A percentile compares a stretch with the other conserved stretches of the same genome.
phyloP scores from a whole-genome alignment of 495 filamentous ascomycete species.

The Friedmanniomyces endolithicus region DNA sequence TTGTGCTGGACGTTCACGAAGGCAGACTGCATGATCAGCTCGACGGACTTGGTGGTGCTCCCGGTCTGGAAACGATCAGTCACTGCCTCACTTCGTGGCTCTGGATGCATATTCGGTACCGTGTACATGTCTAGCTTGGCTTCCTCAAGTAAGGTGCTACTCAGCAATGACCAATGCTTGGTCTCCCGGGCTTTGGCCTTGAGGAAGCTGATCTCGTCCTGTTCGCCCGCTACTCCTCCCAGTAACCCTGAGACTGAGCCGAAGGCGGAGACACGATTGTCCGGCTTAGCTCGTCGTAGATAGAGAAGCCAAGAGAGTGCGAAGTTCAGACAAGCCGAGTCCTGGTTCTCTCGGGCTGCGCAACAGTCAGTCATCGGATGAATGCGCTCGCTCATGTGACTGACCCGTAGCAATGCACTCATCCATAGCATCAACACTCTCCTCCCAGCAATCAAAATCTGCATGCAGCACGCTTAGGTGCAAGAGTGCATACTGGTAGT shows the following conservation, averaged over 20 bases:
- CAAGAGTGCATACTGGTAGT: slow-evolving; percentile 93
- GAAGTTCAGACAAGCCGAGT: slow-evolving; percentile 87
- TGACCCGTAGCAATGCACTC: slow-evolving; percentile 66
- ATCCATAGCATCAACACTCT: slow-evolving; percentile 85
- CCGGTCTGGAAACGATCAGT: slow-evolving; percentile 46
- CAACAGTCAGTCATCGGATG: not conserved
- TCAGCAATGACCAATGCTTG: slow-evolving; percentile 77
- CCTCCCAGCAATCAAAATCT: slow-evolving; percentile 82
- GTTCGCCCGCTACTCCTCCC: slow-evolving; percentile 59
- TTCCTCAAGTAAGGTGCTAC: slow-evolving; percentile 74
- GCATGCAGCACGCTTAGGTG: slow-evolving; percentile 88
- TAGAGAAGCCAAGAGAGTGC: slow-evolving; percentile 96
- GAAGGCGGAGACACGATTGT: slow-evolving; percentile 28
- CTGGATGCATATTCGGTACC: slow-evolving; percentile 28
- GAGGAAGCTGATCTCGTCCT: slow-evolving; percentile 70
- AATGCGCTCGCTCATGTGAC: not conserved
- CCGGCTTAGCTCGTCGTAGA: slow-evolving; percentile 74
- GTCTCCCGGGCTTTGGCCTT: slow-evolving; percentile 80
- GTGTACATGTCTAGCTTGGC: slow-evolving; percentile 62
- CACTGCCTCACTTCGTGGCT: not conserved
- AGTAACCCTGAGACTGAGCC: slow-evolving; percentile 45
- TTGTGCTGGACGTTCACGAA: slow-evolving; percentile 69
- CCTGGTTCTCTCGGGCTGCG: slow-evolving; percentile 71
- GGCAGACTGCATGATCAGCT: slow-evolving; percentile 66
- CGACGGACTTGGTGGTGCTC: slow-evolving; percentile 61